phyloP scores from a whole-genome alignment of 164 flowering plant species.

The Malania oleifera region DNA sequence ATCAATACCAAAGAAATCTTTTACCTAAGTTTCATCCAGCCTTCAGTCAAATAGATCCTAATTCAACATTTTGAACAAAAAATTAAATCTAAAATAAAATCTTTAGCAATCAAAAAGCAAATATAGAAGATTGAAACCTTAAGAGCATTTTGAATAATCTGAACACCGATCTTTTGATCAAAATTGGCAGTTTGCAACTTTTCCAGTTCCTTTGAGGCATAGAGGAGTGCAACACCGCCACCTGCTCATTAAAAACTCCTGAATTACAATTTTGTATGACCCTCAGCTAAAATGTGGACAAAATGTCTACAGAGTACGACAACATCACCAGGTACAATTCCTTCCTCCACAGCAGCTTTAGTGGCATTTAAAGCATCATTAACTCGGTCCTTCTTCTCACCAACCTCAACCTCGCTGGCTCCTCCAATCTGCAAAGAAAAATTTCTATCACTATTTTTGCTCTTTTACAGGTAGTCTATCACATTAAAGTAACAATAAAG shows the following conservation, averaged over 20 bases:
- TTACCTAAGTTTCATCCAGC: too few species aligned
- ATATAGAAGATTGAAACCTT: too few species aligned
- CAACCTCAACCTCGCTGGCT: slow-evolving; percentile 93
- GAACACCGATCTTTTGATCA: slow-evolving; percentile 98
- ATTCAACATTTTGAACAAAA: too few species aligned
- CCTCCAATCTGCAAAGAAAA: slow-evolving; percentile 78
- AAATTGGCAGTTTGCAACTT: slow-evolving; percentile 83
- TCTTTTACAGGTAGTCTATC: too few species aligned
- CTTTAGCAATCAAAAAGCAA: too few species aligned
- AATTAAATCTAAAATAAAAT: too few species aligned
- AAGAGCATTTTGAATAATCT: slow-evolving; percentile 90
- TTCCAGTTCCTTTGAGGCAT: slow-evolving; percentile 89
- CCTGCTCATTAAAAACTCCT: slow-evolving; percentile 33
- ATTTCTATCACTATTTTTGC: too few species aligned
- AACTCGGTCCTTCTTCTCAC: slow-evolving; percentile 94
- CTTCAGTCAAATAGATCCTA: too few species aligned
- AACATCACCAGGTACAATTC: slow-evolving; percentile 93
- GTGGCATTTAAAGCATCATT: slow-evolving; percentile 97
- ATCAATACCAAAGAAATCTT: too few species aligned
- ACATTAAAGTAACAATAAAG: too few species aligned
- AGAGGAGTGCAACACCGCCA: slow-evolving; percentile 97
- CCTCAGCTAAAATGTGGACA: neutral
- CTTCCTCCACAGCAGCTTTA: slow-evolving; percentile 95
- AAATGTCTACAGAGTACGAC: neutral
- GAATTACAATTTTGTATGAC: too few species aligned